A percentile compares a stretch with the other conserved stretches of the same genome.
These are phyloP conservation scores for Raphidocelis subcapitata DNA, from an alignment of 139 green algal genomes.

Conservation along the genomic window DNA sequence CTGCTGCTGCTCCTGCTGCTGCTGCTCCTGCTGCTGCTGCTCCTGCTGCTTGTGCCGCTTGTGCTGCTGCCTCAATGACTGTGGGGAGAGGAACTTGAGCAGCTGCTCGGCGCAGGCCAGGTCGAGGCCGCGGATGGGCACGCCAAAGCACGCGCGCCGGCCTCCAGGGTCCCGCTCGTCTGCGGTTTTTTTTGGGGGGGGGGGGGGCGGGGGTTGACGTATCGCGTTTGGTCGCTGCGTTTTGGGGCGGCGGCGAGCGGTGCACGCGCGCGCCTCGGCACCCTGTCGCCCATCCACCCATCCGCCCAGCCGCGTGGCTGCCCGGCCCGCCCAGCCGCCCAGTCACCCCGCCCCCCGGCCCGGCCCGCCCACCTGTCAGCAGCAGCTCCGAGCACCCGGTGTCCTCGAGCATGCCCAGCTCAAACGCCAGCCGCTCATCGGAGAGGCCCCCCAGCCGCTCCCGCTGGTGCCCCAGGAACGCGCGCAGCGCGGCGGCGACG, in stretches of 20 bases:
- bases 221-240: too few species aligned
- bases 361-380: conserved; percentile 17
- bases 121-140: conserved; percentile 2
- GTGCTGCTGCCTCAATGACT: background rate
- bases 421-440: conserved; percentile 15
- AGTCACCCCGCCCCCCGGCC: too few species aligned
- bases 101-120: conserved; percentile 6
- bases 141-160: conserved; percentile 9
- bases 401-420: conserved; percentile 20
- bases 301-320: too few species aligned
- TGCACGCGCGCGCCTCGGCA: too few species aligned
- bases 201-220: too few species aligned
- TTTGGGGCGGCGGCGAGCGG: too few species aligned
- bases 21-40: background rate
- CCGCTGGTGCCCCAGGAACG: conserved; percentile 8
- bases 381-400: conserved; percentile 20
- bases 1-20: background rate
- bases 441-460: background rate
- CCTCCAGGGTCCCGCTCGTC: background rate
- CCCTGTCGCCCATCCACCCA: too few species aligned
- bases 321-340: too few species aligned
- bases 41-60: background rate
- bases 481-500: background rate
- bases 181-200: too few species aligned
- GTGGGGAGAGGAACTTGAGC: background rate